phyloP scores from a whole-genome alignment of 2,329 filamentous ascomycete genomes.

The Sporothrix inflata region DNA sequence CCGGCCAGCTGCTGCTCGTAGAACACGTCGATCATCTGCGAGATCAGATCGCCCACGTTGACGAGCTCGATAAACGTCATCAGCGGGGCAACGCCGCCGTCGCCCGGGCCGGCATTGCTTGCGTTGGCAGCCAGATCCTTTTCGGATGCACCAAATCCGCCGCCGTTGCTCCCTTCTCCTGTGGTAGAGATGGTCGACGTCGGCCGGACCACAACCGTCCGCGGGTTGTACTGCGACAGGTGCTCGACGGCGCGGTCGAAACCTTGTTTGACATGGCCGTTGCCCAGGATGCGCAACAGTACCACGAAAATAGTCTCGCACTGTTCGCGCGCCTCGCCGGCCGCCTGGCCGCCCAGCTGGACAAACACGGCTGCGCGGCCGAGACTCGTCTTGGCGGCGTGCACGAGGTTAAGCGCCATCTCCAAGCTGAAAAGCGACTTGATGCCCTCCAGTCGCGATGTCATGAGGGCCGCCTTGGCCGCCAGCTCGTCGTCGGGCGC shows the following conservation, averaged over 20 bases:
- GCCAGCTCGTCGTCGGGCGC: slow-evolving; percentile 89
- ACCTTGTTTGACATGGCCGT: slow-evolving; percentile 84
- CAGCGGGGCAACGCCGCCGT: slow-evolving; percentile 76
- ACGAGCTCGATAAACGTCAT: slow-evolving; percentile 97
- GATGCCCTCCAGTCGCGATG: slow-evolving; percentile 90
- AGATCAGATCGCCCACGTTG: slow-evolving; percentile 96
- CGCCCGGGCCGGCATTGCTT: neutral
- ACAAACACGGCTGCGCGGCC: slow-evolving; percentile 86
- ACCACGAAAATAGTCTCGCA: slow-evolving; percentile 87
- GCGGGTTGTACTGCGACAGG: slow-evolving; percentile 86
- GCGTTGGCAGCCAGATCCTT: neutral
- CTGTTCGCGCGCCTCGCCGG: slow-evolving; percentile 82
- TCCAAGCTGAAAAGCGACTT: slow-evolving; percentile 95
- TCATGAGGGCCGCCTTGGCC: slow-evolving; percentile 97
- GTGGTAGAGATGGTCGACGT: slow-evolving; percentile 54
- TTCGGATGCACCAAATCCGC: neutral
- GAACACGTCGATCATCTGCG: slow-evolving; percentile 98
- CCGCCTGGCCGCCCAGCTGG: slow-evolving; percentile 74
- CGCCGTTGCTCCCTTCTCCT: slow-evolving; percentile 54
- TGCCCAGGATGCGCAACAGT: slow-evolving; percentile 81
- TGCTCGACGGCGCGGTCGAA: slow-evolving; percentile 93
- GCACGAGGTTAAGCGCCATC: slow-evolving; percentile 85
- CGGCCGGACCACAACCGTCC: slow-evolving; percentile 73
- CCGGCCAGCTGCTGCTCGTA: slow-evolving; percentile 92
- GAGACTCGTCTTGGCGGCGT: slow-evolving; percentile 83